phyloP scores from a whole-genome alignment of 345 rosid genomes.

The Citrus inodora region DNA sequence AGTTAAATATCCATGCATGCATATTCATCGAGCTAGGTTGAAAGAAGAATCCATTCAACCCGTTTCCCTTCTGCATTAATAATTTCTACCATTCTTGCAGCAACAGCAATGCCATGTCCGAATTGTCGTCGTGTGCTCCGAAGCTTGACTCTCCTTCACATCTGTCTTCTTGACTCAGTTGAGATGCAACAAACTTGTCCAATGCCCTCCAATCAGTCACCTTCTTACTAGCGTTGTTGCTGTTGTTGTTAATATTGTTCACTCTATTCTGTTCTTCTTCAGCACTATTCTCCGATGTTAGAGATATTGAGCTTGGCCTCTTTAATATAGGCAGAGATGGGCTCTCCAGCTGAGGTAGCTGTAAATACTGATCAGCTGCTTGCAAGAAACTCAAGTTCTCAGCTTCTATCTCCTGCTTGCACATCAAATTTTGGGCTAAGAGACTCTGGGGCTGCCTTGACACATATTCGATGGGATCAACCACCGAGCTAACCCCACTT shows the following conservation, averaged over 20 bases:
- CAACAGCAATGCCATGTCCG: conserved; percentile 37
- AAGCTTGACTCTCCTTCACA: conserved; percentile 33
- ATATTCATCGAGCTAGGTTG: conserved; percentile 49
- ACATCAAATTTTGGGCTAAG: conserved; percentile 43
- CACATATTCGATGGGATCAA: conserved; percentile 54
- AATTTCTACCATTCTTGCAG: conserved; percentile 38
- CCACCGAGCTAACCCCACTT: conserved; percentile 39
- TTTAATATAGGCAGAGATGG: conserved; percentile 65
- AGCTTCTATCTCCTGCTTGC: conserved; percentile 73
- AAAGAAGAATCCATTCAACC: conserved; percentile 42
- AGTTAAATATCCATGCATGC: conserved; percentile 42
- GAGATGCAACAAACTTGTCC: conserved; percentile 93
- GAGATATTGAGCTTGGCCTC: conserved; percentile 45
- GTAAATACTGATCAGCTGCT: conserved; percentile 50
- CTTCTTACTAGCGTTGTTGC: conserved; percentile 25
- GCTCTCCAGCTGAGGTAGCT: conserved; percentile 91
- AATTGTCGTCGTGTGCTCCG: conserved; percentile 17
- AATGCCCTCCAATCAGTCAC: conserved; percentile 86
- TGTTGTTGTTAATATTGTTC: neutral
- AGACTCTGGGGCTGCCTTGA: conserved; percentile 46
- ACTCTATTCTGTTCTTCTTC: conserved; percentile 29
- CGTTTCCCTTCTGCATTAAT: conserved; percentile 26
- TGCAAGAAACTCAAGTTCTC: conserved; percentile 54
- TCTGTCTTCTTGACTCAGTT: conserved; percentile 71
- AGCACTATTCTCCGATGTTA: conserved; percentile 25